These are phyloP conservation scores for Prunus mira DNA, from an alignment of 306 rosid genomes.

Conservation along the genomic window DNA sequence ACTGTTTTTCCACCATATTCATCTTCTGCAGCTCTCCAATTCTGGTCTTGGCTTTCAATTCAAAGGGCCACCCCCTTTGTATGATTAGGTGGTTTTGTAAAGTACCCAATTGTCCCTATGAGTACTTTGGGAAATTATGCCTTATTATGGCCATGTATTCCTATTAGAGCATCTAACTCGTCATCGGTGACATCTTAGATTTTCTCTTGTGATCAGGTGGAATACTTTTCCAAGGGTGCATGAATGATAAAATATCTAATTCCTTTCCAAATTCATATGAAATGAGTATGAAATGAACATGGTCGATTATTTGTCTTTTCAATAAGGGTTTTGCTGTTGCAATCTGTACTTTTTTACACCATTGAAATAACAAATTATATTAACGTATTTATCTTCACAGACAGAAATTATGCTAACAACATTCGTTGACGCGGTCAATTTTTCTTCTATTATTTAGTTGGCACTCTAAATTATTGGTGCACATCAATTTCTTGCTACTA, in stretches of 20 bases:
- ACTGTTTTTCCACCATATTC: not conserved
- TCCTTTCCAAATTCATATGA: not conserved
- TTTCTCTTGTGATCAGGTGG: not conserved
- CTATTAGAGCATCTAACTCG: too few species aligned
- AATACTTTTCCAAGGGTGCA: not conserved
- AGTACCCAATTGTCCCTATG: not conserved
- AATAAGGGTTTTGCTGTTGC: not conserved
- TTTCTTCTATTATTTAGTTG: too few species aligned
- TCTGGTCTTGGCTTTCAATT: not conserved
- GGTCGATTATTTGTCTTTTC: not conserved
- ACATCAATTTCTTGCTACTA: too few species aligned
- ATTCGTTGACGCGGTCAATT: too few species aligned
- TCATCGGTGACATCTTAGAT: too few species aligned
- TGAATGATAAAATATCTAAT: not conserved
- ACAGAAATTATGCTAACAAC: too few species aligned
- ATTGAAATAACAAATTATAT: not conserved
- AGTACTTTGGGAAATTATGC: too few species aligned
- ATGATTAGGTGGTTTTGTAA: not conserved
- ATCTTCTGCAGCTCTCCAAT: not conserved
- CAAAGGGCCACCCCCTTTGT: not conserved
- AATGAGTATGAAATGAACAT: not conserved
- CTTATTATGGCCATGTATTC: not conserved
- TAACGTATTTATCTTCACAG: not conserved
- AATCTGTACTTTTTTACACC: not conserved
- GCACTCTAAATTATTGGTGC: too few species aligned